A percentile compares a stretch with the other conserved stretches of the same genome.
Evolutionary conservation across 345 rosid species (phyloP).

Genomic region (Lepidium africanum): DNA sequence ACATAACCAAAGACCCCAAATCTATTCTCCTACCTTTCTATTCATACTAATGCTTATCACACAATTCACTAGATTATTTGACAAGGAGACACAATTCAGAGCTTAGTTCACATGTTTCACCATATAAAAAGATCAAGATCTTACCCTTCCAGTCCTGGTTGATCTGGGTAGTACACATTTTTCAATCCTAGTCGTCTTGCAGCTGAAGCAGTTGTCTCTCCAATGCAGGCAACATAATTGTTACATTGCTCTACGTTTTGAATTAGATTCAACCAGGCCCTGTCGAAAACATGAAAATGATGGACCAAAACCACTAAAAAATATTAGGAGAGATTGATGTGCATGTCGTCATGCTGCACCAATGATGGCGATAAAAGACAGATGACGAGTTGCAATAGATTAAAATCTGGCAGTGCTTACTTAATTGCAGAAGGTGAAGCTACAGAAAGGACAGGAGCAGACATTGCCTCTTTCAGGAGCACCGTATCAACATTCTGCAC

Average conservation of each 20-base stretch:
- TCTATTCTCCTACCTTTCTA: too few relatives aligned
- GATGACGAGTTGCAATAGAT: not conserved
- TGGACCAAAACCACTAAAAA: not conserved
- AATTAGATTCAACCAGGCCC: constrained; percentile 74
- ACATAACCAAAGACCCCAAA: too few relatives aligned
- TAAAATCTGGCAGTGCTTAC: constrained; percentile 25
- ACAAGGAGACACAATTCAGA: not conserved
- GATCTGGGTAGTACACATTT: constrained; percentile 62
- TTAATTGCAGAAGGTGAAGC: constrained; percentile 90
- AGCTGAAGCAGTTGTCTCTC: constrained; percentile 91
- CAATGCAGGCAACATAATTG: constrained; percentile 78
- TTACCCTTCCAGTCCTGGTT: constrained; percentile 95
- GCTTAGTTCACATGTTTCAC: not conserved
- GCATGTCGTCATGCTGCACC: not conserved
- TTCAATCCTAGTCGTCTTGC: constrained; percentile 67
- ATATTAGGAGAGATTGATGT: not conserved
- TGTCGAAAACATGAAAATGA: constrained; percentile 27
- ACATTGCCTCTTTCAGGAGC: constrained; percentile 56
- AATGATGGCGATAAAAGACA: not conserved
- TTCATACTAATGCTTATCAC: not conserved
- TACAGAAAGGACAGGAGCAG: constrained; percentile 70
- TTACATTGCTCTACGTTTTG: constrained; percentile 45
- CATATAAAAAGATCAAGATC: not conserved
- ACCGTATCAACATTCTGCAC: constrained; percentile 56
- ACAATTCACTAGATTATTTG: not conserved